Evolutionary conservation across 2,329 filamentous ascomycete species (phyloP).

Genomic region (Scleromitrula shiraiana): DNA sequence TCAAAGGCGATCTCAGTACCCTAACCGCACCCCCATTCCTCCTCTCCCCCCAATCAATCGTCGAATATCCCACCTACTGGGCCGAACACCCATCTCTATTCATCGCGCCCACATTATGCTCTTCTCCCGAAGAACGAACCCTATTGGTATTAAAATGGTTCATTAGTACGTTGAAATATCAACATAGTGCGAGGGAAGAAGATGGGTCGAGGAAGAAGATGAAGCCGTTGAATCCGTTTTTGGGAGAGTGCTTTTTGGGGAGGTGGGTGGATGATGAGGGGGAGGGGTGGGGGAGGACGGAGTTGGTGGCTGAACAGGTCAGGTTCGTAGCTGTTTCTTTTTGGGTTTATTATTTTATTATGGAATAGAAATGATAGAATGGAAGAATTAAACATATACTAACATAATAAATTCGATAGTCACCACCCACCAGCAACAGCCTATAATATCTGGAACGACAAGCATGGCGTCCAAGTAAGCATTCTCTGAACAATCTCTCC

Average conservation of each 20-base stretch:
- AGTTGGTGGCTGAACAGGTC: slow-evolving; percentile 89
- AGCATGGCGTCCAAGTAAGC: slow-evolving; percentile 56
- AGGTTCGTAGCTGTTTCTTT: slow-evolving; percentile 30
- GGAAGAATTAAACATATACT: neutral
- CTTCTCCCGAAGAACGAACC: slow-evolving; percentile 50
- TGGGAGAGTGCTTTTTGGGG: slow-evolving; percentile 88
- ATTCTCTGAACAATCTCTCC: neutral
- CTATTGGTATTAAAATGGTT: slow-evolving; percentile 59
- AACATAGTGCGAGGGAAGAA: slow-evolving; percentile 50
- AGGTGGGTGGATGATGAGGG: slow-evolving; percentile 70
- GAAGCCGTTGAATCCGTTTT: slow-evolving; percentile 93
- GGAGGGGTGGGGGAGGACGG: slow-evolving; percentile 61
- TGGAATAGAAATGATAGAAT: neutral
- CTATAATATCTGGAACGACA: slow-evolving; percentile 81
- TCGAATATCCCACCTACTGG: slow-evolving; percentile 78
- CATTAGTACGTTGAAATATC: slow-evolving; percentile 83
- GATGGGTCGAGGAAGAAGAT: slow-evolving; percentile 83
- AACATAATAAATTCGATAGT: slow-evolving; percentile 32
- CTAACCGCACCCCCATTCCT: slow-evolving; percentile 80
- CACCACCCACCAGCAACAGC: slow-evolving; percentile 94
- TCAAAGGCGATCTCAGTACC: slow-evolving; percentile 74
- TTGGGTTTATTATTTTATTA: too few relatives aligned
- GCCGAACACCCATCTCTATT: slow-evolving; percentile 70
- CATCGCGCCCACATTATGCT: slow-evolving; percentile 70
- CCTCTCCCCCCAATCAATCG: slow-evolving; percentile 67